Evolutionary conservation across 1,139 yeast species (phyloP).

Genomic region (Yamadazyma conglobata): DNA sequence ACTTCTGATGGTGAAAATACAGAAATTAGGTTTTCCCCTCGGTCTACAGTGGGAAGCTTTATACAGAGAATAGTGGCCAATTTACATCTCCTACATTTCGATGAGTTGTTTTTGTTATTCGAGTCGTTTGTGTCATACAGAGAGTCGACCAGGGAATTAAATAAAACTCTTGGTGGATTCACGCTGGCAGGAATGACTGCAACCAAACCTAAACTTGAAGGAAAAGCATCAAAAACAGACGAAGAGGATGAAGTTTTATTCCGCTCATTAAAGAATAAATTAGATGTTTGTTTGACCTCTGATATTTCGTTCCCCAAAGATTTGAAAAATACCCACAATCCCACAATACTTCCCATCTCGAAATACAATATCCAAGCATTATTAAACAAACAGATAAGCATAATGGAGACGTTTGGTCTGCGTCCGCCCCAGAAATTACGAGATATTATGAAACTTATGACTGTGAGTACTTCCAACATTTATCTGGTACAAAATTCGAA

Average conservation of each 20-base stretch:
- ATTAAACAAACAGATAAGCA: conserved; percentile 54
- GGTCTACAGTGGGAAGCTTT: conserved; percentile 38
- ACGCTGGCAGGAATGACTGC: conserved; percentile 5
- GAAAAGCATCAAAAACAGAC: conserved; percentile 6
- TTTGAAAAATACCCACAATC: conserved; percentile 11
- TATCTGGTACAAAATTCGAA: conserved; percentile 44
- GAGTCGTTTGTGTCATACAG: conserved; percentile 52
- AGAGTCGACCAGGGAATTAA: conserved; percentile 27
- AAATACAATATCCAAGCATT: conserved; percentile 51
- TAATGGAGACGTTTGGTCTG: conserved; percentile 53
- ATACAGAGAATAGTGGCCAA: conserved; percentile 41
- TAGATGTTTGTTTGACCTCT: conserved; percentile 20
- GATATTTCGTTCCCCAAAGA: conserved; percentile 16
- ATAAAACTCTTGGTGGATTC: conserved; percentile 20
- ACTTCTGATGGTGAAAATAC: conserved; percentile 3
- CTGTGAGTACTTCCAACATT: conserved; percentile 38
- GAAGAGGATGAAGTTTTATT: conserved; percentile 18
- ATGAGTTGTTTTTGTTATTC: conserved; percentile 53
- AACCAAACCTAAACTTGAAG: neutral
- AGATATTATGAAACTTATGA: conserved; percentile 44
- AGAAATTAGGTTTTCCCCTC: conserved; percentile 21
- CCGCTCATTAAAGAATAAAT: conserved; percentile 18
- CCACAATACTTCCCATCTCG: conserved; percentile 36
- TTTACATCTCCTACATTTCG: conserved; percentile 54
- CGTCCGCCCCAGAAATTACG: conserved; percentile 47